Base-by-base conservation (phyloP, 768 basidiomycete species). In the Auriscalpium orientale region DNA sequence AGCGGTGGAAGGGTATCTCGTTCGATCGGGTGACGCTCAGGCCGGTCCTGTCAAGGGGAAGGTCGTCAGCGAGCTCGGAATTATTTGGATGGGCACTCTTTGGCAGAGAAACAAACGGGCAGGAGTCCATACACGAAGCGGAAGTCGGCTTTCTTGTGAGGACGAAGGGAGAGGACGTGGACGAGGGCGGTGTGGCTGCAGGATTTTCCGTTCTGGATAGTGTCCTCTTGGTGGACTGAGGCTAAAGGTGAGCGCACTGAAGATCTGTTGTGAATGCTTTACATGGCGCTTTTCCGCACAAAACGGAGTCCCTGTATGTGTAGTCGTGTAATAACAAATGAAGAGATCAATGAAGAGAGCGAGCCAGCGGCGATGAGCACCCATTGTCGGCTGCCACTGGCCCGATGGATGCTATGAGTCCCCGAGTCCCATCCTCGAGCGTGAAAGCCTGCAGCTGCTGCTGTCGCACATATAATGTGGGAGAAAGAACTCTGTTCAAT, bases 51-150 rank as follows among this genome's bases (percentile, higher is more conserved):
- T 82, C 36, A 79, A 78, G 58, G 72, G 79, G 1, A 87, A 91
- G 47, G 87, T 92, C 9, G 81, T 95, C 52, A 89, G 85, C 65
- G 95, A 98, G 71, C 71, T 99, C 56, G 95, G 95, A 0, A 84
- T 97, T 97, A 8, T 99, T 91, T 67, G 94, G 95, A 1, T 91
- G 89, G 78, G 81, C 83, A 1, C 67, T 98, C 59, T 95, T 97
- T 65, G 83, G 84, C 18, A 65, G 64, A 18, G 70, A 66, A 10
- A 2, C 28, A 28, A 28, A 28, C 7, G 28, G 2, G 28, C 71
- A 70, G 5, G 65, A 71, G 33, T 66, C 71, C 13, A 57, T 81
- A 46, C 71, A 77, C 53, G 87, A 92, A 66, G 77, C 79, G 59
- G 81, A 84, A 56, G 85, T 78, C 1, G 94, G 94, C 16, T 93